Base-by-base conservation (phyloP, 2,329 filamentous ascomycete species). In the Thelonectria blattea region DNA sequence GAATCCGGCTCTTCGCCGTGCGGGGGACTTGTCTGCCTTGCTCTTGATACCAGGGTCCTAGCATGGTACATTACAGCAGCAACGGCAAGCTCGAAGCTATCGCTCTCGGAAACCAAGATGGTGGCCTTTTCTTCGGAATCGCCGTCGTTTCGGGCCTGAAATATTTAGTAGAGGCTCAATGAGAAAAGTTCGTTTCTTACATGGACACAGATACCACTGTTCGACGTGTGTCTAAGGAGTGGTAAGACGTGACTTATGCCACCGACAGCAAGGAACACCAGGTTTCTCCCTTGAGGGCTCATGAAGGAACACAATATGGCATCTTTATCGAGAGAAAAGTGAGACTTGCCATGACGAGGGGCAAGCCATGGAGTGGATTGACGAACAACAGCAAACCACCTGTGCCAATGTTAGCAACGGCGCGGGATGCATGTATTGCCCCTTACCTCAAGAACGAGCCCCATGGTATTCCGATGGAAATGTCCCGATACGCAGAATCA, bases 51-150 rank as follows among this genome's bases (percentile, higher is more conserved):
- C 2, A 78, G 60, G 5, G 85, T 87, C 32, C 93, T 85, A n/a
- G 93, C 91, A 70, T 96, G 89, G 67, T 97, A 96, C 83, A 97
- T 91, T 8, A 90, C 88, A 14, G 93, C 89, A 37, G 91, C 89
- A 69, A 92, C 87, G 2, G 91, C 90, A 56, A 86, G 82, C 63
- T 96, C 91, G 65, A 96, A 91, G 39, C 85, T 81, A 47, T 89
- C 82, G 0, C 91, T 90, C 2, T 90, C 85, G 3, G 92, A 88
- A 14, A 90, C 88, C 7, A 97, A 75, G 11, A 96, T 79, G 14
- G 82, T 85, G 6, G 87, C 85, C 6, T 79, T 79, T 4, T 86
- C 83, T 10, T 81, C 70, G 2, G 80, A 72, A 1, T 79, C 72
- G 14, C 85, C 83, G 66, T 97, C 94, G 68, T 91, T 97, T 18